Percentiles rank a stretch among this genome's conserved stretches.
Evolutionary conservation across 257 asterid species (phyloP).

Genomic region (Nyctanthes arbortristis): DNA sequence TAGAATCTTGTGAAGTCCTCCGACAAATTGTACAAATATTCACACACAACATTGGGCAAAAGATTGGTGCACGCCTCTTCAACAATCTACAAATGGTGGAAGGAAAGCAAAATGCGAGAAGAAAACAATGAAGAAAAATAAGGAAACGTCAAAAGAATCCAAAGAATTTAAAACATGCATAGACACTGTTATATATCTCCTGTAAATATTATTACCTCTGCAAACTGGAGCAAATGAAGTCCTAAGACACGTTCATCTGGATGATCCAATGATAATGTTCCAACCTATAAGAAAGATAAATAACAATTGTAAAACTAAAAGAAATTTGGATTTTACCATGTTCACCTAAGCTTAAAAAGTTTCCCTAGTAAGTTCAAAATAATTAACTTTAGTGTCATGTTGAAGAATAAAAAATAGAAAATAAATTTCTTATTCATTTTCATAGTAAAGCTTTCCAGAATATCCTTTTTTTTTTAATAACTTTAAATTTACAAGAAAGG

Average conservation of each 20-base stretch:
- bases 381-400: neutral
- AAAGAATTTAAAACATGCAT: neutral
- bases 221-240: constrained; percentile 84
- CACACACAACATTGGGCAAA: constrained; percentile 71
- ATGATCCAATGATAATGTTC: constrained; percentile 65
- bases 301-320: constrained; percentile 5
- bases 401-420: neutral
- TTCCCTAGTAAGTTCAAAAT: neutral
- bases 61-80: constrained; percentile 78
- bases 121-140: neutral
- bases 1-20: constrained; percentile 86
- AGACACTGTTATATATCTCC: neutral
- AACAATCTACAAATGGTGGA: constrained; percentile 52
- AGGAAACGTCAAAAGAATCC: neutral
- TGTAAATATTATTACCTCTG: constrained; percentile 55
- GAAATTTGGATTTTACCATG: neutral
- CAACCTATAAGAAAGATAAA: constrained; percentile 50
- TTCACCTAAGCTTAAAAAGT: neutral
- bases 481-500: no score
- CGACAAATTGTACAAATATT: constrained; percentile 79
- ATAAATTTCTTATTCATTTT: neutral
- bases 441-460: neutral
- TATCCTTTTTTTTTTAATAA: neutral
- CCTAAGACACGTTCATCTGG: constrained; percentile 76
- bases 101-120: constrained; percentile 21